Percentiles rank a stretch among this genome's conserved stretches.
phyloP scores from a whole-genome alignment of 768 basidiomycete species.

The Pluteus cervinus region DNA sequence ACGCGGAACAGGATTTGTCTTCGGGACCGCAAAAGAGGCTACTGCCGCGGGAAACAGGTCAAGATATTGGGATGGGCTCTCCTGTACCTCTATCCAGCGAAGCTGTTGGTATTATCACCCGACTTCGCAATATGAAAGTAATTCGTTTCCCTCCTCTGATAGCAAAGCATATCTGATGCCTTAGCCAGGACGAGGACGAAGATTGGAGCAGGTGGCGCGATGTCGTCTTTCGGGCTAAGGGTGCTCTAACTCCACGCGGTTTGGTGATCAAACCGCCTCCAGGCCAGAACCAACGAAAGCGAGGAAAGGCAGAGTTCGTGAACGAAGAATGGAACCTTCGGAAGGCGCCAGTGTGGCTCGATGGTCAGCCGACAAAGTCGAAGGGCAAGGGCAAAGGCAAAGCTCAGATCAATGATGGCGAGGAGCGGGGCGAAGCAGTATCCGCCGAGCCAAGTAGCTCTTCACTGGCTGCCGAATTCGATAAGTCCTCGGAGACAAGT shows the following conservation, averaged over 20 bases:
- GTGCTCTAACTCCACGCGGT: slow-evolving; percentile 39
- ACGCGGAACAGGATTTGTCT: slow-evolving; percentile 8
- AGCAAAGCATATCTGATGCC: too few species aligned
- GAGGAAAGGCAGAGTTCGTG: slow-evolving; percentile 42
- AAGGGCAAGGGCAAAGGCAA: too few species aligned
- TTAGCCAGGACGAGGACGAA: slow-evolving; percentile 77
- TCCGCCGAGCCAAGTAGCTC: too few species aligned
- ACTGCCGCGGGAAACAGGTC: slow-evolving; percentile 79
- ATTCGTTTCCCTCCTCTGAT: slow-evolving; percentile 10
- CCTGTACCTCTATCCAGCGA: slow-evolving; percentile 74
- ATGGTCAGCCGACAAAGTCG: slow-evolving; percentile 3
- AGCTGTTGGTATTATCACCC: slow-evolving; percentile 73
- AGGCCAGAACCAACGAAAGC: slow-evolving; percentile 52
- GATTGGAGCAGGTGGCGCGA: slow-evolving; percentile 89
- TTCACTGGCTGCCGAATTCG: too few species aligned
- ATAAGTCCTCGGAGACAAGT: too few species aligned
- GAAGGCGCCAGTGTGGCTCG: slow-evolving; percentile 13
- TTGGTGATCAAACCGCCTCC: slow-evolving; percentile 47
- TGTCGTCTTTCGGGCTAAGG: slow-evolving; percentile 75
- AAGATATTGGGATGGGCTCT: slow-evolving; percentile 85
- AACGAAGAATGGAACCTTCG: too few species aligned
- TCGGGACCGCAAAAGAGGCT: slow-evolving; percentile 30
- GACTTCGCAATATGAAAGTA: slow-evolving; percentile 80
- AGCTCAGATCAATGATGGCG: too few species aligned
- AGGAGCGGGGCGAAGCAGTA: too few species aligned